Percentiles rank a stretch among this genome's conserved stretches.
phyloP scores from a whole-genome alignment of 257 asterid species.

The Ehretia macrophylla region DNA sequence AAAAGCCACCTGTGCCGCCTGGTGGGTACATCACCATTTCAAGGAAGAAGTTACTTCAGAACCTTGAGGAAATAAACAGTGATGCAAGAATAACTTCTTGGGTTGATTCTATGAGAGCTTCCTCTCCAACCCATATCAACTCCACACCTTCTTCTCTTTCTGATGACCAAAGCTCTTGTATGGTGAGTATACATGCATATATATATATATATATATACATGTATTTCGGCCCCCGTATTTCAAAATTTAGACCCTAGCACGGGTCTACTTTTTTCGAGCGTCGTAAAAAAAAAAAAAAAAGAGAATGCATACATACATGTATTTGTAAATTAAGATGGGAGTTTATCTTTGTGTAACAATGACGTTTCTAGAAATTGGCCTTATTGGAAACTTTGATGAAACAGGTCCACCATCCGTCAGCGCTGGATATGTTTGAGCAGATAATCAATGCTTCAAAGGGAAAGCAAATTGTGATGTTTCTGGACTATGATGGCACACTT shows the following conservation, averaged over 20 bases:
- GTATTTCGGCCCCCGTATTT: too few relatives aligned
- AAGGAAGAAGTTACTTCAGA: slow-evolving; percentile 53
- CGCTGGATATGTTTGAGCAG: slow-evolving; percentile 75
- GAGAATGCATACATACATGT: neutral
- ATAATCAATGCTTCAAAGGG: slow-evolving; percentile 83
- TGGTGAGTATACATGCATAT: slow-evolving; percentile 27
- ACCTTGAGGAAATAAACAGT: slow-evolving; percentile 43
- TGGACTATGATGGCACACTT: slow-evolving; percentile 93
- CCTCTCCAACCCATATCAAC: slow-evolving; percentile 73
- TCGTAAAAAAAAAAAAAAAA: too few relatives aligned
- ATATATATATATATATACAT: too few relatives aligned
- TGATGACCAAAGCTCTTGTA: slow-evolving; percentile 51
- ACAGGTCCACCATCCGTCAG: slow-evolving; percentile 84
- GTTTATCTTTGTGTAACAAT: too few relatives aligned
- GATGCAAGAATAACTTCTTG: slow-evolving; percentile 55
- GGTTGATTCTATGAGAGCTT: slow-evolving; percentile 87
- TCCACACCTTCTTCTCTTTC: slow-evolving; percentile 32
- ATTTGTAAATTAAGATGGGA: neutral
- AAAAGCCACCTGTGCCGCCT: slow-evolving; percentile 62
- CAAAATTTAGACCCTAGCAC: neutral
- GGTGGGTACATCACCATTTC: slow-evolving; percentile 50
- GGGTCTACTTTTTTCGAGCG: too few relatives aligned
- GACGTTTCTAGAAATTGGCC: neutral
- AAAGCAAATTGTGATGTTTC: slow-evolving; percentile 81
- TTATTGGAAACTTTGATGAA: slow-evolving; percentile 12